Evolutionary conservation across 164 flowering plant species (phyloP).

Genomic region (Dillenia turbinata): DNA sequence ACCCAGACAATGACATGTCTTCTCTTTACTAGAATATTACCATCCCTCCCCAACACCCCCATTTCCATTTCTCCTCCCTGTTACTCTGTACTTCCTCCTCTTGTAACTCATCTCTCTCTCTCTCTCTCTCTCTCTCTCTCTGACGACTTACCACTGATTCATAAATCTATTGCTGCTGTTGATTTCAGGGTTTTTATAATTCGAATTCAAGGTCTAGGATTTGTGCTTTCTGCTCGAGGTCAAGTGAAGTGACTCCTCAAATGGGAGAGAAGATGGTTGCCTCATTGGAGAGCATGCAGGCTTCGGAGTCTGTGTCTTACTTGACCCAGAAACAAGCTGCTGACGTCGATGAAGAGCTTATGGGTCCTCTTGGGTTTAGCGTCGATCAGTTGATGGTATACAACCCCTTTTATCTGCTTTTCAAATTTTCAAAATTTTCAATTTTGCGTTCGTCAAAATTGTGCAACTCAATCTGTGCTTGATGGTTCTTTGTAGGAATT

Average conservation of each 20-base stretch:
- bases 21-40: not conserved
- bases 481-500: constrained; percentile 55
- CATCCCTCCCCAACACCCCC: constrained; percentile 5
- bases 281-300: constrained; percentile 20
- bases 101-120: constrained; percentile 4
- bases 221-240: constrained; percentile 27
- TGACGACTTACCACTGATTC: not conserved
- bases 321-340: constrained; percentile 72
- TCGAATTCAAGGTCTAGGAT: constrained; percentile 8
- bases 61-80: constrained; percentile 2
- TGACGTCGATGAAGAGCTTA: constrained; percentile 76
- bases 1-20: constrained; percentile 18
- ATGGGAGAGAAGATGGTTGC: constrained; percentile 23
- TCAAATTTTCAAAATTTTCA: not conserved
- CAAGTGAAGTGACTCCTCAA: constrained; percentile 6
- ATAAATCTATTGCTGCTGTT: not conserved
- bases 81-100: not conserved
- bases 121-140: not conserved
- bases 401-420: not conserved
- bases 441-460: not conserved
- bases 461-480: not conserved
- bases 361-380: constrained; percentile 94
- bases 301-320: constrained; percentile 43
- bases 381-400: constrained; percentile 92
- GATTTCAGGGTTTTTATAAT: constrained; percentile 16